Evolutionary conservation across 179 eudicot species (phyloP), one percentile per base, ranked within the genome.

Genomic region (Amaranthus tricolor): DNA sequence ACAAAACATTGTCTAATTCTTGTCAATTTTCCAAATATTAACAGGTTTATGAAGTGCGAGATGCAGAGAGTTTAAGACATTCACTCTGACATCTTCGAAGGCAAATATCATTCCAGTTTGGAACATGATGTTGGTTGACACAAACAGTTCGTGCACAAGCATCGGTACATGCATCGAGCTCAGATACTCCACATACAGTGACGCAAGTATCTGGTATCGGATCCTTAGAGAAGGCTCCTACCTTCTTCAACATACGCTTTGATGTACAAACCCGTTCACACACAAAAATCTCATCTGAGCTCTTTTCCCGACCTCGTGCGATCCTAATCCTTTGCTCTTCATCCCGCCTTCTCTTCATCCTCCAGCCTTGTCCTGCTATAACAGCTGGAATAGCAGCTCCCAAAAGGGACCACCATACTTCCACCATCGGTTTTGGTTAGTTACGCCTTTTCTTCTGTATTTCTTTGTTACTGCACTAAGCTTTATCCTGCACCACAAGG

Each of bases 91-190:
- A 93, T 74, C 98, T 85, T 24, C 86, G 51, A 4, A 93, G 88
- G 75, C 98, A 91, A 62, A 89, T 82, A 53, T 89, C 97, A 65
- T 93, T 93, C 98, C 98, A 93, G 78, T 89, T 86, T 0, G 98
- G 98, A 6, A 93, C 98, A 73, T 93, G 98, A 76, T 93, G 98
- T 68, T 93, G 95, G 74, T 91, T 93, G n/a, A 91, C 97, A 60
- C 95, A 91, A 6, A 89, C 95, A 0, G 93, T 86, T 5, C 98
- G 88, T 0, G 98, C 98, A 72, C 98, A 89, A 1, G 97, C 98
- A 80, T 93, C 97, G 44, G 97, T 80, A 75, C 97, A 91, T 15
- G 97, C 97, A 79, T 93, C 98, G 0, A 93, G 88, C 79, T 91
- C 98, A 14, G 97, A 93, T n/a, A 88, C 97, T 12, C 98, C 98